Base-by-base conservation (phyloP, 2,329 filamentous ascomycete genomes). In the Paecilomyces variotii region DNA sequence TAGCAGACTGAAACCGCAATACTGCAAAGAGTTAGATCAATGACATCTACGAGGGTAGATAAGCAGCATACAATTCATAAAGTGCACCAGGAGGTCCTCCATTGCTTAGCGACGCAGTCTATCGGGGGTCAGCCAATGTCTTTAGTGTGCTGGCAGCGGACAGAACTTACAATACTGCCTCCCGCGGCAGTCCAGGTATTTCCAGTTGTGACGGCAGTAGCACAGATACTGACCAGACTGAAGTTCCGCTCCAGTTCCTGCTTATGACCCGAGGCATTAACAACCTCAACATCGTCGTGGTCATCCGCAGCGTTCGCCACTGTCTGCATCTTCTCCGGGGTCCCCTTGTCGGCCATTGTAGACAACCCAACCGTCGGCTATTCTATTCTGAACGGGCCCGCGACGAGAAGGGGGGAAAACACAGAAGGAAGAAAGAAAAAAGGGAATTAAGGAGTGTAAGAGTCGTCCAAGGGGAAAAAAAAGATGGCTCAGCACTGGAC, bases 151-250 rank as follows among this genome's bases (percentile, higher is more conserved):
- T 32, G 62, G 76, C 66, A 70, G 79, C 75, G 70, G 45, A 82
- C 78, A 4, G 78, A 79, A 53, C 84, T 75, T 3, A 80, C 80
- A 45, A 87, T 78, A 56, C 83, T 85, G 11, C 84, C 84, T 57
- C 84, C 85, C 59, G 87, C 73, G 4, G 84, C 83, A 57, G 84
- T 79, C 84, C 84, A 88, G 19, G 84, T 84, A 65, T 86, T 87
- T 69, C 86, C 84, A 26, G 85, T 82, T 1, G 83, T 86, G 55
- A 87, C 71, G 0, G 82, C 84, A 53, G 84, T 77, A 26, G 82
- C 84, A 56, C 83, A 83, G 50, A 87, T 80, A 55, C 80, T 82
- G 53, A 85, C 64, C 7, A 87, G 73, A 35, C 82, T 80, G 69
- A 87, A 87, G 65, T 87, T 85, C 14, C 85, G 78, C 59, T 82